Percentiles rank a stretch among this genome's conserved stretches.
phyloP scores from a whole-genome alignment of 1,284 basidiomycete species.

The Retiboletus fuscus region DNA sequence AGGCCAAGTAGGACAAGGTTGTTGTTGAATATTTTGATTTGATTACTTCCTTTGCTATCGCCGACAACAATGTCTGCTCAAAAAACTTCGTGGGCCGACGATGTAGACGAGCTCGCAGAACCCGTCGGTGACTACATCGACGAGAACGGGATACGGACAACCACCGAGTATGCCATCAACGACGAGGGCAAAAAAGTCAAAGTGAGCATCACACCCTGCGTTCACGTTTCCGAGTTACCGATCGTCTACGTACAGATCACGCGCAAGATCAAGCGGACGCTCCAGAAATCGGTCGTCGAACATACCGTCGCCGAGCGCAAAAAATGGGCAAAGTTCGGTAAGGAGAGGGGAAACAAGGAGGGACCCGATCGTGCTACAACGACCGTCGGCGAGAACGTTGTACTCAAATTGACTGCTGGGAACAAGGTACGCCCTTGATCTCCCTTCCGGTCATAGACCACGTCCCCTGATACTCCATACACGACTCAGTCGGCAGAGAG shows the following conservation, averaged over 20 bases:
- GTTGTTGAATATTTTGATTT: slow-evolving; percentile 35
- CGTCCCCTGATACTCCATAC: neutral
- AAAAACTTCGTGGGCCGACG: slow-evolving; percentile 87
- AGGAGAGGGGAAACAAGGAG: slow-evolving; percentile 87
- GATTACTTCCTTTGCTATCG: slow-evolving; percentile 27
- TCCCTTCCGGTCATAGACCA: neutral
- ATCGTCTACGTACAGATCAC: slow-evolving; percentile 70
- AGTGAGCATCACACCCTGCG: slow-evolving; percentile 54
- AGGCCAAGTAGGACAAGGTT: neutral
- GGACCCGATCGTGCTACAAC: slow-evolving; percentile 97
- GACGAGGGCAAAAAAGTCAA: slow-evolving; percentile 97
- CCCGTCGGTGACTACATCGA: slow-evolving; percentile 77
- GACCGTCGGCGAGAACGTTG: slow-evolving; percentile 92
- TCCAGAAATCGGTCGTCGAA: slow-evolving; percentile 94
- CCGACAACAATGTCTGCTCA: slow-evolving; percentile 38
- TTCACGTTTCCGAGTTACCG: neutral
- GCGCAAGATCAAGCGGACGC: slow-evolving; percentile 86
- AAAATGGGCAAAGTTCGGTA: slow-evolving; percentile 94
- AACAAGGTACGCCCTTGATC: slow-evolving; percentile 71
- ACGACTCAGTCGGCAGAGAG: slow-evolving; percentile 63
- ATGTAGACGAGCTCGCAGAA: slow-evolving; percentile 80
- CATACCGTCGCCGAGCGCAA: slow-evolving; percentile 94
- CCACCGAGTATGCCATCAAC: slow-evolving; percentile 86
- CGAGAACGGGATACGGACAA: slow-evolving; percentile 90
- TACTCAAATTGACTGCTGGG: slow-evolving; percentile 87